A percentile compares a stretch with the other conserved stretches of the same genome.
Evolutionary conservation across 345 rosid genomes (phyloP).

Genomic region (Melaleuca quinquenervia): DNA sequence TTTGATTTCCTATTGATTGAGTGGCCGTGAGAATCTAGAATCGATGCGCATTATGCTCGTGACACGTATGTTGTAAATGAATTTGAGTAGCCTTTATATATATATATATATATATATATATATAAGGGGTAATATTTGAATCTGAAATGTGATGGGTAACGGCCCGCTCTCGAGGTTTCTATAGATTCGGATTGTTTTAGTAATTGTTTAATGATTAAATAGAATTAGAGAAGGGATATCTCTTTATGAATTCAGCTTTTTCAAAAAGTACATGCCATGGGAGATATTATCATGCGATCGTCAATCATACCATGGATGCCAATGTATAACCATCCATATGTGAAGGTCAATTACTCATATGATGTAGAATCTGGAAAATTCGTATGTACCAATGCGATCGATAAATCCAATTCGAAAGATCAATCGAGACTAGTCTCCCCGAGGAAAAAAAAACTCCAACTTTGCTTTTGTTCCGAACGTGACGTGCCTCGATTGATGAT

Average conservation of each 20-base stretch:
- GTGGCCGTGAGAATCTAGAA: background rate
- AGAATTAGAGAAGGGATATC: too few species aligned
- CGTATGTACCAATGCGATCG: background rate
- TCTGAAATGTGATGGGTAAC: too few species aligned
- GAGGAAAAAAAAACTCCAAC: background rate
- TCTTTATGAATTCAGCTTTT: too few species aligned
- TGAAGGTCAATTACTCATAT: background rate
- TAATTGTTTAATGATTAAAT: too few species aligned
- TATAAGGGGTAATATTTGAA: too few species aligned
- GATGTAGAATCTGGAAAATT: background rate
- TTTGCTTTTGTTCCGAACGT: background rate
- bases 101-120: too few species aligned
- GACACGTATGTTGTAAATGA: background rate
- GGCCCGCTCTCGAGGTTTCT: too few species aligned
- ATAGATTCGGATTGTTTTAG: too few species aligned
- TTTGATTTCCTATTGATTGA: background rate
- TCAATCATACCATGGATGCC: too few species aligned
- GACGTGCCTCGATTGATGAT: background rate
- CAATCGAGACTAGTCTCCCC: background rate
- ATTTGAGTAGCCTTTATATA: too few species aligned
- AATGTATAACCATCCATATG: background rate
- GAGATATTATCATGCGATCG: background rate
- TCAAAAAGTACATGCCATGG: background rate
- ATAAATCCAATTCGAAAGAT: background rate
- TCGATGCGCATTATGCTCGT: background rate